Evolutionary conservation across 805 yeast genomes (phyloP).

Genomic region (Kodamaea jinghongensis): DNA sequence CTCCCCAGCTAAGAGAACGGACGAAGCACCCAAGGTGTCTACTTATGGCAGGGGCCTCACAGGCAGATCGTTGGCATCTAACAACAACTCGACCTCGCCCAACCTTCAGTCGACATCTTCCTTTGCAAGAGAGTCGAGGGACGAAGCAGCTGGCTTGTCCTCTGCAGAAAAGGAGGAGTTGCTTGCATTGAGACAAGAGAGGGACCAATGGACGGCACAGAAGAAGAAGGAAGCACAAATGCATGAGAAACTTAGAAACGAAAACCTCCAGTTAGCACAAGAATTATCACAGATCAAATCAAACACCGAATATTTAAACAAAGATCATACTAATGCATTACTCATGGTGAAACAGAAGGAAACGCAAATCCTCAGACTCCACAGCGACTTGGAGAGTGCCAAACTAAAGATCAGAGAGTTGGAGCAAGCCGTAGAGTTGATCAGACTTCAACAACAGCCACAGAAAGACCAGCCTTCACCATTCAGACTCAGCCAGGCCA

Average conservation of each 20-base stretch:
- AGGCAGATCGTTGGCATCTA: slow-evolving; percentile 38
- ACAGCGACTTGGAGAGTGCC: slow-evolving; percentile 59
- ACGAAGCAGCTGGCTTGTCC: slow-evolving; percentile 13
- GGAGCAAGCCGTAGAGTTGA: slow-evolving; percentile 43
- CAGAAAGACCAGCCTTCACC: slow-evolving; percentile 7
- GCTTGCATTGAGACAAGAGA: slow-evolving; percentile 47
- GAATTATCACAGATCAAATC: slow-evolving; percentile 23
- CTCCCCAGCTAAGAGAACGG: slow-evolving; percentile 58
- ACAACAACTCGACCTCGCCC: slow-evolving; percentile 14
- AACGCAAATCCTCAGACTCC: slow-evolving; percentile 59
- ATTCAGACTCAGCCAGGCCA: background rate
- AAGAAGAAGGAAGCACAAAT: slow-evolving; percentile 21
- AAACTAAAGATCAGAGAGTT: slow-evolving; percentile 51
- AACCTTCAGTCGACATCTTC: background rate
- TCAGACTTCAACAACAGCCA: slow-evolving; percentile 29
- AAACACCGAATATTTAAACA: slow-evolving; percentile 42
- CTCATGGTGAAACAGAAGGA: slow-evolving; percentile 64
- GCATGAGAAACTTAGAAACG: slow-evolving; percentile 22
- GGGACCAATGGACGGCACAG: slow-evolving; percentile 39
- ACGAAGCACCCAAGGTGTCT: slow-evolving; percentile 28
- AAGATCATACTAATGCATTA: slow-evolving; percentile 49
- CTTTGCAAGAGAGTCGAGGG: slow-evolving; percentile 5
- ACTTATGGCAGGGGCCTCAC: slow-evolving; percentile 39
- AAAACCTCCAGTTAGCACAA: slow-evolving; percentile 23
- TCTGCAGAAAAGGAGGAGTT: slow-evolving; percentile 22